phyloP scores from a whole-genome alignment of 2,329 filamentous ascomycete genomes.

The Aspergillus eucalypticola region DNA sequence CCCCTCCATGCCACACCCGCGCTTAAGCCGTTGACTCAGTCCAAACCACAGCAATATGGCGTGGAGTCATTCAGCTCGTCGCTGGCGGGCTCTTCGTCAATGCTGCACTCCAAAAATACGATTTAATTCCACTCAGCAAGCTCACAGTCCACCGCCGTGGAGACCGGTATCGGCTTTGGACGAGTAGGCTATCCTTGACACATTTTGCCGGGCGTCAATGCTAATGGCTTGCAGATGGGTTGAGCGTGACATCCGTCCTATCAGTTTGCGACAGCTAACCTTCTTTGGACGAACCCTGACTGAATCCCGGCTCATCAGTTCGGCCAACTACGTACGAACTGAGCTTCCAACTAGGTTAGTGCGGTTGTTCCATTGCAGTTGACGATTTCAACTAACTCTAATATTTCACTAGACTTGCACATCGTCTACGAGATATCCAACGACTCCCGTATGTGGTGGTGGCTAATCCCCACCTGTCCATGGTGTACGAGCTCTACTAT shows the following conservation, averaged over 20 bases:
- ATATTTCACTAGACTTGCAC: conserved; percentile 67
- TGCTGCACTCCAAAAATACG: conserved; percentile 25
- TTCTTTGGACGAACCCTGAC: conserved; percentile 95
- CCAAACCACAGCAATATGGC: conserved; percentile 36
- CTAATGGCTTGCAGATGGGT: conserved; percentile 70
- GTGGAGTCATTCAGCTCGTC: conserved; percentile 35
- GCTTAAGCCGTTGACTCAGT: conserved; percentile 21
- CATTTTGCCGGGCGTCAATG: background rate
- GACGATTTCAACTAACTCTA: conserved; percentile 3
- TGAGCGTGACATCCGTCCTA: conserved; percentile 86
- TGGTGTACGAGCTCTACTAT: conserved; percentile 97
- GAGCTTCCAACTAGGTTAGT: conserved; percentile 80
- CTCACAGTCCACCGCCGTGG: conserved; percentile 54
- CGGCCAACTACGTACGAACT: conserved; percentile 94
- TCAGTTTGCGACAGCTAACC: conserved; percentile 92
- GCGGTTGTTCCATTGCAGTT: background rate
- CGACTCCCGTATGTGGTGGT: conserved; percentile 93
- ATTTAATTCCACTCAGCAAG: conserved; percentile 27
- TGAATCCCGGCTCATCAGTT: conserved; percentile 83
- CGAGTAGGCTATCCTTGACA: conserved; percentile 47
- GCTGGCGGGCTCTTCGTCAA: conserved; percentile 31
- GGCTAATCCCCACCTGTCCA: conserved; percentile 88
- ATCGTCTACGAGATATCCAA: conserved; percentile 96
- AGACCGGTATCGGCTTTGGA: conserved; percentile 60
- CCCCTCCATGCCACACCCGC: conserved; percentile 17